Conservation (phyloP, 1,284 basidiomycete species). For the Ceratobasidium sp. region DNA sequence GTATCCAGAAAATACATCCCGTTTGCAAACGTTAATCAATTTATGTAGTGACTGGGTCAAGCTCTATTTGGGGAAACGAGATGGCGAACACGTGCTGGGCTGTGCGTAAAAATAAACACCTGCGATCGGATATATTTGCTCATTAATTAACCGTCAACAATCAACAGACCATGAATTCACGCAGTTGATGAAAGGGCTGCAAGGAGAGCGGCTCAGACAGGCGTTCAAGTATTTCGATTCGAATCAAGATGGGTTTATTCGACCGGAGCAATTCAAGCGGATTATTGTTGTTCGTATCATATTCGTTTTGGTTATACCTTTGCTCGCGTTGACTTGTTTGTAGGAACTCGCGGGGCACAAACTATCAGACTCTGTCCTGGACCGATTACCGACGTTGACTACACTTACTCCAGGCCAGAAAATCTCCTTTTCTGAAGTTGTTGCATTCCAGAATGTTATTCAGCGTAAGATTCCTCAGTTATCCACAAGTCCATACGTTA, state of each 20-base stretch:
- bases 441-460: constrained; percentile 95
- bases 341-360: constrained; percentile 96
- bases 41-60: constrained; percentile 88
- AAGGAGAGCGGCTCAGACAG: constrained; percentile 94
- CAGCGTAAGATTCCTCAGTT: constrained; percentile 67
- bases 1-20: constrained; percentile 50
- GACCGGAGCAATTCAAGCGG: constrained; percentile 90
- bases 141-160: constrained; percentile 44
- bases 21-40: constrained; percentile 40
- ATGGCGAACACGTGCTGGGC: constrained; percentile 90
- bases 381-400: constrained; percentile 89
- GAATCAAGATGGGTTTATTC: constrained; percentile 92
- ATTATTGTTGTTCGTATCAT: constrained; percentile 82
- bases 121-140: constrained; percentile 9
- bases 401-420: constrained; percentile 87
- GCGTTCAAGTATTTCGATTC: constrained; percentile 91
- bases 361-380: constrained; percentile 90
- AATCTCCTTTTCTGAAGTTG: constrained; percentile 95
- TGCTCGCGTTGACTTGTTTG: neutral
- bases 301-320: neutral
- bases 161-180: constrained; percentile 92
- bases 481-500: constrained; percentile 39
- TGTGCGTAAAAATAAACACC: constrained; percentile 68
- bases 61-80: constrained; percentile 91
- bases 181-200: constrained; percentile 95